A percentile compares a stretch with the other conserved stretches of the same genome.
Evolutionary conservation across 441 rosid genomes (phyloP).

Genomic region (Populus hybrid): DNA sequence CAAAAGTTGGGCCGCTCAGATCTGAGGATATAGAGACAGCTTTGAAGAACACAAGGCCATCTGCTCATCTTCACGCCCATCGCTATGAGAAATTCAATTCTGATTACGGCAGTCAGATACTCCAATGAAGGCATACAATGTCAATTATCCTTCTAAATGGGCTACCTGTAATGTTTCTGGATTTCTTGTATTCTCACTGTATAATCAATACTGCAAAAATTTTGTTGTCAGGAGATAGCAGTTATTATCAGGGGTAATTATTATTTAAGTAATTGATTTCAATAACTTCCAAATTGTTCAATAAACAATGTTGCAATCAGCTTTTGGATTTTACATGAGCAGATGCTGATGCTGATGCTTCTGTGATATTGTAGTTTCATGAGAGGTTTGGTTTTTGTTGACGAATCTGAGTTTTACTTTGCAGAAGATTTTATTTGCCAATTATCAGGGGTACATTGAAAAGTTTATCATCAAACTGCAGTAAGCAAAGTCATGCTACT

Average conservation of each 20-base stretch:
- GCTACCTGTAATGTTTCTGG: neutral
- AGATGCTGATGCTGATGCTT: neutral
- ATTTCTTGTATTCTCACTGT: neutral
- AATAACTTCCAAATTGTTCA: neutral
- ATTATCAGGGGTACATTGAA: too few species aligned
- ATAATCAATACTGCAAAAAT: neutral
- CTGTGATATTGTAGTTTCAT: neutral
- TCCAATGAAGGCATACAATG: constrained; percentile 34
- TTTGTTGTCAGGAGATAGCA: neutral
- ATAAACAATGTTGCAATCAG: neutral
- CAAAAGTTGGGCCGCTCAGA: constrained; percentile 62
- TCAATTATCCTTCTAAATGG: neutral
- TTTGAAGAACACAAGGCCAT: constrained; percentile 78
- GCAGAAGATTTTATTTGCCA: neutral
- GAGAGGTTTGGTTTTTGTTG: neutral
- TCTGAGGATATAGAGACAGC: constrained; percentile 62
- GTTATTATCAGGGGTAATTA: neutral
- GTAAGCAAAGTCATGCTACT: too few species aligned
- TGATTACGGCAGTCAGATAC: constrained; percentile 88
- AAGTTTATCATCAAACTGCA: too few species aligned
- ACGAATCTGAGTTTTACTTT: neutral
- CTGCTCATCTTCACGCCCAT: constrained; percentile 81
- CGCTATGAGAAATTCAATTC: constrained; percentile 75
- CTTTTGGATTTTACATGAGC: neutral
- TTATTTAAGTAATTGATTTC: too few species aligned